Conservation (phyloP, 176 grass and related monocot species). For the Carex kokanica region DNA sequence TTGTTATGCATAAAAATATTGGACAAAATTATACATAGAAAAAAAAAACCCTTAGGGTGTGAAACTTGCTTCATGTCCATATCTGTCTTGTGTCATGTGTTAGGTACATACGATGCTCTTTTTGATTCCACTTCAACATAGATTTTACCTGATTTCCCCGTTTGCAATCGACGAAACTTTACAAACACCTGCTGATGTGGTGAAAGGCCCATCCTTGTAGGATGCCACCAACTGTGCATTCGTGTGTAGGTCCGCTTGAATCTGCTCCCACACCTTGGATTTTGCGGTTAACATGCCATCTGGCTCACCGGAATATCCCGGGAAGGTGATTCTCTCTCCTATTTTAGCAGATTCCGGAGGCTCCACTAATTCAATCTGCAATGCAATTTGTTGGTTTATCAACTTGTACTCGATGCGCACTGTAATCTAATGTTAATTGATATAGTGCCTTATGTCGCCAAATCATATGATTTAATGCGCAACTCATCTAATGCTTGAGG, state of each 20-base stretch:
- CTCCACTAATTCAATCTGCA: constrained; percentile 74
- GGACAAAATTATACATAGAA: neutral
- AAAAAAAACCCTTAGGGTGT: neutral
- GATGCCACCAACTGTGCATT: constrained; percentile 57
- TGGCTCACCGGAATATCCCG: constrained; percentile 59
- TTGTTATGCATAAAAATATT: constrained; percentile 8
- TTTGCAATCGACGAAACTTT: constrained; percentile 58
- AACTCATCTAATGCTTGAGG: neutral
- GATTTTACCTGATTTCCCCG: constrained; percentile 55
- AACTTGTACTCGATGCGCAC: neutral
- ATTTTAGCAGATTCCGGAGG: constrained; percentile 53
- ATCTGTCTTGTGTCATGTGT: neutral
- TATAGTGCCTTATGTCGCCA: neutral
- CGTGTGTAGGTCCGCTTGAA: constrained; percentile 61
- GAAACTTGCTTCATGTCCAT: neutral
- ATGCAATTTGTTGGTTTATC: constrained; percentile 6
- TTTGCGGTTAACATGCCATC: constrained; percentile 64
- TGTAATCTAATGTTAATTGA: neutral
- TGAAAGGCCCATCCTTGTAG: constrained; percentile 70
- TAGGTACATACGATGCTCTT: neutral
- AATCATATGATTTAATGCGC: neutral
- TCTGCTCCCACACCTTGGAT: constrained; percentile 76
- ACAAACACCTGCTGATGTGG: constrained; percentile 63
- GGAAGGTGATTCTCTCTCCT: constrained; percentile 62
- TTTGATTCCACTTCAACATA: neutral